phyloP scores from a whole-genome alignment of 1,139 yeast species.

The Debaryomycetaceae sp. region DNA sequence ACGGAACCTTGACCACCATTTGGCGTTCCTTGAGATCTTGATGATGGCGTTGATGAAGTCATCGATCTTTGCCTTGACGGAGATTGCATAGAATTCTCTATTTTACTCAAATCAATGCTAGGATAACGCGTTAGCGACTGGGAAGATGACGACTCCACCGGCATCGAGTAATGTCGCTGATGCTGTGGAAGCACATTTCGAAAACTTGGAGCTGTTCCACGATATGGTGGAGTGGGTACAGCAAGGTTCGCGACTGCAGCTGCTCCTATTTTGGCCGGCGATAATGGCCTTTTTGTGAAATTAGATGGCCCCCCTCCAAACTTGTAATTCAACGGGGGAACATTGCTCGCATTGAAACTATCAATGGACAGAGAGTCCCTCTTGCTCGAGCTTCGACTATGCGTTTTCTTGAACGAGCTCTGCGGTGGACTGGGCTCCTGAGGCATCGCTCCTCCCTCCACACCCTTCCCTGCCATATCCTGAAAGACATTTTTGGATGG shows the following conservation, averaged over 20 bases:
- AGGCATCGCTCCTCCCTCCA: not conserved
- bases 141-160: conserved; percentile 23
- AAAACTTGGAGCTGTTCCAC: conserved; percentile 15
- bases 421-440: not conserved
- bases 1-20: conserved; percentile 17
- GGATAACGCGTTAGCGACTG: conserved; percentile 3
- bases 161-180: conserved; percentile 46
- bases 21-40: conserved; percentile 2
- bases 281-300: conserved; percentile 26
- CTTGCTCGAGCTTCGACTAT: conserved; percentile 5
- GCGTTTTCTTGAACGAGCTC: conserved; percentile 2
- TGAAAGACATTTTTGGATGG: conserved; percentile 6
- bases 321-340: conserved; percentile 37
- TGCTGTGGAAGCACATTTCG: conserved; percentile 24
- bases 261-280: conserved; percentile 75
- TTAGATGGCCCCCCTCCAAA: conserved; percentile 34
- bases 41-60: not conserved
- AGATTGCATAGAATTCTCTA: conserved; percentile 3
- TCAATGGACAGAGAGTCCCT: conserved; percentile 10
- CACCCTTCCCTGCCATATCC: conserved; percentile 5
- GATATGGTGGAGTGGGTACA: conserved; percentile 31
- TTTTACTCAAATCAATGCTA: conserved; percentile 12
- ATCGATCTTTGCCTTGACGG: conserved; percentile 2
- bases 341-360: conserved; percentile 23
- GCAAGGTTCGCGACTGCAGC: conserved; percentile 61